phyloP scores from a whole-genome alignment of 345 rosid genomes.

The Hypericum perforatum region DNA sequence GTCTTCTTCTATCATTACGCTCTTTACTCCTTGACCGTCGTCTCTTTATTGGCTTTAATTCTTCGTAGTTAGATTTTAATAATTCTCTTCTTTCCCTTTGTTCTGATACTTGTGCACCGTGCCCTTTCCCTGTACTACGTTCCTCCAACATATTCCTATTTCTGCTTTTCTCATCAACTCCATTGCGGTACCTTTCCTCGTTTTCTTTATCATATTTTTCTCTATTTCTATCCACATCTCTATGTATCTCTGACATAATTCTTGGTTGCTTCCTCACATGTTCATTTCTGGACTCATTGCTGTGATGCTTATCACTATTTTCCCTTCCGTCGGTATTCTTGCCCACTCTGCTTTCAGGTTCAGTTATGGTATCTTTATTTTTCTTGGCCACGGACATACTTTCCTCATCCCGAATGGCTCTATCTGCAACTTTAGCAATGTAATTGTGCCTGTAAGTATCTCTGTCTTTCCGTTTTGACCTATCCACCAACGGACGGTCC shows the following conservation, averaged over 20 bases:
- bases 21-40: slow-evolving; percentile 58
- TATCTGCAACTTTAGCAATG: slow-evolving; percentile 11
- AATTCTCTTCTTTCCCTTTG: slow-evolving; percentile 42
- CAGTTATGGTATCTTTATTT: slow-evolving; percentile 20
- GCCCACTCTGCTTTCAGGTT: slow-evolving; percentile 24
- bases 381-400: slow-evolving; percentile 35
- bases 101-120: slow-evolving; percentile 34
- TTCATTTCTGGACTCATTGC: slow-evolving; percentile 28
- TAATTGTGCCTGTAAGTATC: slow-evolving; percentile 12
- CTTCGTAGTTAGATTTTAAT: slow-evolving; percentile 39
- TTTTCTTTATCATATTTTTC: slow-evolving; percentile 35
- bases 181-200: slow-evolving; percentile 41
- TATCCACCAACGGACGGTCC: slow-evolving; percentile 21
- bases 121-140: slow-evolving; percentile 38
- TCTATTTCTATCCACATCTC: slow-evolving; percentile 26
- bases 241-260: slow-evolving; percentile 32
- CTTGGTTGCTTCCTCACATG: slow-evolving; percentile 38
- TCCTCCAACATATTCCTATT: slow-evolving; percentile 30
- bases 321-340: slow-evolving; percentile 26
- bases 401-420: slow-evolving; percentile 20
- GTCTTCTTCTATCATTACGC: slow-evolving; percentile 37
- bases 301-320: slow-evolving; percentile 21
- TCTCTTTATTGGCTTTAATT: slow-evolving; percentile 44
- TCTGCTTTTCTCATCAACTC: slow-evolving; percentile 30
- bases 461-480: slow-evolving; percentile 22